These are phyloP conservation scores for Cerioporus squamosus DNA, from an alignment of 1,284 basidiomycete species.

Conservation along the genomic window DNA sequence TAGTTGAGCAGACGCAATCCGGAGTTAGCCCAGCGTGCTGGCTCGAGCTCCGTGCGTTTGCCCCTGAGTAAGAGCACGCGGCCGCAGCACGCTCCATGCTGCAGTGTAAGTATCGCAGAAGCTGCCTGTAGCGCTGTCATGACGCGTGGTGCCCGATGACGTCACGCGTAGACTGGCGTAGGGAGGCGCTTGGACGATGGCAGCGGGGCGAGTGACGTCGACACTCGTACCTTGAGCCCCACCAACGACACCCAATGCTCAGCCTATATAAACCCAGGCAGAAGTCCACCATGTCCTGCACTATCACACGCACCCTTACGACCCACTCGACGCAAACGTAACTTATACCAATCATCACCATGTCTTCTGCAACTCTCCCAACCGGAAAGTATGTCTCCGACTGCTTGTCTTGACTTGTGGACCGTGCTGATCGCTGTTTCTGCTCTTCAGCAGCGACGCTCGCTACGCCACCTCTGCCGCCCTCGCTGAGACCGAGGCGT, in stretches of 20 bases:
- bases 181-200: neutral
- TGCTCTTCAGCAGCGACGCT: conserved; percentile 26
- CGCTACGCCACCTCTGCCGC: conserved; percentile 56
- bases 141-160: neutral
- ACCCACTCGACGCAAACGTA: neutral
- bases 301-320: neutral
- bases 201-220: conserved; percentile 17
- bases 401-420: too few relatives aligned
- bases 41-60: too few relatives aligned
- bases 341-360: conserved; percentile 12
- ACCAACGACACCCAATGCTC: neutral
- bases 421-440: neutral
- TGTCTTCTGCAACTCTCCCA: conserved; percentile 29
- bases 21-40: too few relatives aligned
- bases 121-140: neutral
- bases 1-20: too few relatives aligned
- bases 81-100: too few relatives aligned
- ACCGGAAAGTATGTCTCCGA: conserved; percentile 14
- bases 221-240: conserved; percentile 5
- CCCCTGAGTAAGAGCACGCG: too few relatives aligned
- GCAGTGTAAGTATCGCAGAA: neutral
- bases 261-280: conserved; percentile 7
- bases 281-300: neutral
- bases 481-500: conserved; percentile 51
- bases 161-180: neutral